Evolutionary conservation across 148 eudicot genomes (phyloP), one percentile per base, ranked within the genome.

Genomic region (Salicornia ramosissima): DNA sequence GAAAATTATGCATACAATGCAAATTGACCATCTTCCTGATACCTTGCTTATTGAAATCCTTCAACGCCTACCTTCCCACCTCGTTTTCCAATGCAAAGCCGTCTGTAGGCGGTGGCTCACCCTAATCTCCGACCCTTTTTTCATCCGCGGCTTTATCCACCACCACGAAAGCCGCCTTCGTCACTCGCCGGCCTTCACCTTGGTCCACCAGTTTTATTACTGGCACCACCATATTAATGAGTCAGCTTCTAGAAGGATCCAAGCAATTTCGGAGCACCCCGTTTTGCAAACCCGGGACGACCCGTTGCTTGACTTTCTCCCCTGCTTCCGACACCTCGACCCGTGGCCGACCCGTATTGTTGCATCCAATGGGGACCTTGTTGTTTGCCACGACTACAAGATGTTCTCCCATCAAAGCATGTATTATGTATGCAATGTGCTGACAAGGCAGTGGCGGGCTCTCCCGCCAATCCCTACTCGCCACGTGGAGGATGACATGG

Each of bases 21-120:
- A 19, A 19, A 60, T 60, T 21, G 34, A 40, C 22, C 24, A 53
- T 40, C 69, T 72, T 30, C 40, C 75, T 52, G 62, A 53, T 26
- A 52, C 22, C 75, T 52, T 64, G 18, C 39, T 72, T 6, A 12
- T 53, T 19, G 75, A 64, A 58, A 64, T 72, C 26, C 75, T 72
- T 42, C 26, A 12, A 40, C 64, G 69, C n/a, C 63, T 64, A 15
- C 69, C 62, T 28, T 72, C 36, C 15, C 52, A 64, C 19, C 39
- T 3, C 25, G 62, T 22, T 19, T n/a, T 72, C 36, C 75, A 16
- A 26, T 63, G 46, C 36, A 65, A 65, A 73, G 29, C 65, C 14
- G 76, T 73, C 4, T 73, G 70, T 12, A 73, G 43, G 1, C 55
- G 13, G 16, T 73, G 67, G 67, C 30, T 39, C 24, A 39, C 49